These are phyloP conservation scores for Ganoderma leucocontextum DNA, from an alignment of 1,284 basidiomycete species.

Conservation along the genomic window DNA sequence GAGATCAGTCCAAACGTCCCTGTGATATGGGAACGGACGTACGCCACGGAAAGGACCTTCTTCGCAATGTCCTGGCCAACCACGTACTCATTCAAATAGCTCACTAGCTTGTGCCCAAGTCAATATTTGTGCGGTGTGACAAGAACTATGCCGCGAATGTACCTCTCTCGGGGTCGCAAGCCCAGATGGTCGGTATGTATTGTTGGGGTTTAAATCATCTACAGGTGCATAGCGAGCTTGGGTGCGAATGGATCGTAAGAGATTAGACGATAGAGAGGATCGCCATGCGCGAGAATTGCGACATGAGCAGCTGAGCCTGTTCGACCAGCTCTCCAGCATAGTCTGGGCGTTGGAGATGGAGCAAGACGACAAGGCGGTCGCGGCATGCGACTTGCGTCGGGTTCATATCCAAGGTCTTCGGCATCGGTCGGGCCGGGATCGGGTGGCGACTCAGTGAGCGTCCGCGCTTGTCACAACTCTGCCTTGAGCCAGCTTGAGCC, in stretches of 20 bases:
- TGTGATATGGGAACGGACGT: slow-evolving; percentile 18
- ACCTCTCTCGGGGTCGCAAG: slow-evolving; percentile 80
- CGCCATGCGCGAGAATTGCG: slow-evolving; percentile 16
- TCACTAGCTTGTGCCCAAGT: slow-evolving; percentile 66
- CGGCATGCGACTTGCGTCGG: neutral
- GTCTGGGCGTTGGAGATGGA: slow-evolving; percentile 26
- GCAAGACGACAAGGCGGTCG: slow-evolving; percentile 17
- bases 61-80: slow-evolving; percentile 93
- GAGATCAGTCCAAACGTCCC: slow-evolving; percentile 13
- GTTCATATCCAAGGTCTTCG: neutral
- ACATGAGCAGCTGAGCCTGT: slow-evolving; percentile 18
- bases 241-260: slow-evolving; percentile 46
- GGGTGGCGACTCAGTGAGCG: neutral
- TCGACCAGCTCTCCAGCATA: slow-evolving; percentile 27
- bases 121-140: neutral
- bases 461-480: neutral
- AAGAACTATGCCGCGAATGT: slow-evolving; percentile 7
- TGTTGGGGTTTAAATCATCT: slow-evolving; percentile 37
- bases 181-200: slow-evolving; percentile 46
- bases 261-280: neutral
- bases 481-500: neutral
- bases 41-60: slow-evolving; percentile 83
- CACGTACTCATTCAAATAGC: slow-evolving; percentile 90
- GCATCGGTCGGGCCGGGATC: neutral
- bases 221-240: slow-evolving; percentile 50